These are phyloP conservation scores for Anacardium occidentale DNA, from an alignment of 345 rosid genomes.

Conservation along the genomic window DNA sequence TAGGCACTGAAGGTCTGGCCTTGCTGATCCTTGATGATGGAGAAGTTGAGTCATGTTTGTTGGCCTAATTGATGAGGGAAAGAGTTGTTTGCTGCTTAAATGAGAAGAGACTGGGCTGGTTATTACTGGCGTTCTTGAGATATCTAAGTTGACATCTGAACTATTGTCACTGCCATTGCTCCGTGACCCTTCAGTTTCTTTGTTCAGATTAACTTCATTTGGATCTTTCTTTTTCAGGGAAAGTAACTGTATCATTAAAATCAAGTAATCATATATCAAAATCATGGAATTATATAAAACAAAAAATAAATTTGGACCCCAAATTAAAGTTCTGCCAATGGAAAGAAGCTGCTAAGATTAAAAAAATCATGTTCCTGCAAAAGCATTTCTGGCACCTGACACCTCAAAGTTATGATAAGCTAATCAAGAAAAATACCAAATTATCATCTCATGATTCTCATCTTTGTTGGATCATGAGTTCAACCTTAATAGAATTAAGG, in stretches of 20 bases:
- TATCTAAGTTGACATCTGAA: slow-evolving; percentile 52
- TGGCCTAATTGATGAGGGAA: slow-evolving; percentile 54
- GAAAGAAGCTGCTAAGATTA: slow-evolving; percentile 12
- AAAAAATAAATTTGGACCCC: neutral
- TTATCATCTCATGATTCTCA: too few relatives aligned
- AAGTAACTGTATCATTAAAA: slow-evolving; percentile 42
- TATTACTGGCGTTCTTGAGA: slow-evolving; percentile 43
- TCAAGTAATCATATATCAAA: neutral
- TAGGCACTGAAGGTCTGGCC: slow-evolving; percentile 44
- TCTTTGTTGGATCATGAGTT: slow-evolving; percentile 52
- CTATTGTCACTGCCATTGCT: slow-evolving; percentile 68
- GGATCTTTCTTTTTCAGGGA: slow-evolving; percentile 53
- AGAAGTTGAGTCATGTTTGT: slow-evolving; percentile 45
- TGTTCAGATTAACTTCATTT: slow-evolving; percentile 45
- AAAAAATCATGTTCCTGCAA: slow-evolving; percentile 19
- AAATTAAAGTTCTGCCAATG: slow-evolving; percentile 15
- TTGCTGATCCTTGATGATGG: slow-evolving; percentile 39
- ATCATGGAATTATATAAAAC: neutral
- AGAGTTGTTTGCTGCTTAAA: slow-evolving; percentile 39
- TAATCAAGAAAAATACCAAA: slow-evolving; percentile 21
- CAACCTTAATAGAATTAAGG: slow-evolving; percentile 18
- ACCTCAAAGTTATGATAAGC: slow-evolving; percentile 25
- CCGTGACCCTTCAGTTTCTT: slow-evolving; percentile 68
- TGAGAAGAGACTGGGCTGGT: slow-evolving; percentile 44
- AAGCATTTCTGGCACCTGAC: slow-evolving; percentile 28